Evolutionary conservation across 306 rosid genomes (phyloP), one percentile per base, ranked within the genome.

Genomic region (Carpinus fangiana): DNA sequence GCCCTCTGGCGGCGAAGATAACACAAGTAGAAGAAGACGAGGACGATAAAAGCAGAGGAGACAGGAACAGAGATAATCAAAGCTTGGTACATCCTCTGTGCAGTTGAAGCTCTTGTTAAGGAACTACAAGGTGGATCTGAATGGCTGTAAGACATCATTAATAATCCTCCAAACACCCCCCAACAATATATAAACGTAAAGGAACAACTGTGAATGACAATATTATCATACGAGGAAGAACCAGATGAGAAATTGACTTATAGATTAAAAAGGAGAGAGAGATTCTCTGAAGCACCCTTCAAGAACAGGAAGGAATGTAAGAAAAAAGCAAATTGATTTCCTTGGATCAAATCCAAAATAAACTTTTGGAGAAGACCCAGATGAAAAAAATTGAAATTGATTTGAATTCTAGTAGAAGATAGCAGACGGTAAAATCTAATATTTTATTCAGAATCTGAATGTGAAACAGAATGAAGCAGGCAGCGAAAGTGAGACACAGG

Each of bases 1-100:
- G 84, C 84, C 61, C 92, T 81, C 53, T 92, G 81, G 0, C 93
- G 97, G 28, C 95, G 89, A 65, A 93, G 90, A 82, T 93, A 93
- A 83, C 90, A 90, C 43, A 90, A 60, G 75, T 91, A 93, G 81
- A 91, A 90, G 56, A 93, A 77, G 77, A 90, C 81, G 62, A 93
- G 86, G 41, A 93, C 83, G 53, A 90, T n/a, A 74, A 93, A 83
- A 79, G 93, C 89, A 86, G 86, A 86, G 79, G 90, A 68, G 43
- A 91, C 80, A 0, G 98, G 97, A 0, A 89, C 81, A 45, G 90
- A 90, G 84, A 93, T 91, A 13, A 93, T 81, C 71, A 91, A 86
- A 8, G 91, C 88, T 61, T 91, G 70, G 73, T 91, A 90, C 0
- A 86, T 73, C 74, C 87, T 91, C 55, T 90, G 69, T 20, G 76